Evolutionary conservation across 306 rosid genomes (phyloP), one percentile per base, ranked within the genome.

Genomic region (Acacia acuminata): DNA sequence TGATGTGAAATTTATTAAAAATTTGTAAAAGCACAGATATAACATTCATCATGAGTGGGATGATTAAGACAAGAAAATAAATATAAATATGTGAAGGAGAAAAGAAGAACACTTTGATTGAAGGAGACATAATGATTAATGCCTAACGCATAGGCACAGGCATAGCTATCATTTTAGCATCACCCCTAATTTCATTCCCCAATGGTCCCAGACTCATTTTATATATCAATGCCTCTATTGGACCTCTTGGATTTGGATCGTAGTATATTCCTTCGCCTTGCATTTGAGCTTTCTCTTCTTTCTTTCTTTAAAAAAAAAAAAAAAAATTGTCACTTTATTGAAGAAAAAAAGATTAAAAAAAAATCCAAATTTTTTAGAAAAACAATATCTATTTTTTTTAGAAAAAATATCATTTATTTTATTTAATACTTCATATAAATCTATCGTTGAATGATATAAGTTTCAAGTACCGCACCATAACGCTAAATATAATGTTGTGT

Each of bases 151-250:
- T 71, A 73, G 79, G 86, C 34, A 32, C 47, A 63, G 75, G 84
- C 53, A 58, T 79, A 40, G 36, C 60, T 42, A 79, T 82, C 82
- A 85, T 74, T 75, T 75, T 55, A 58, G 50, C 79, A 75, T 79
- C 84, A 78, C 58, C 27, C 9, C 75, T 75, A 22, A 22, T 20
- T 65, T 65, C 17, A 64, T 76, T 10, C 58, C 9, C 16, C 51
- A 63, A 63, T 48, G 79, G 79, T 65, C 53, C 45, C 82, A 71
- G 32, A 17, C 63, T 5, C 10, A 7, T 15, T 53, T 17, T 53
- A 13, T 16, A 51, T 16, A 51, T 51, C 22, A 17, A 51, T n/a
- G 22, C 22, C 3, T 7, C 60, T 53, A 17, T 53, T 53, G 24
- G 24, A 53, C 10, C 60, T 19, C 22, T 19, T 5, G n/a, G 22